phyloP scores from a whole-genome alignment of 2,329 filamentous ascomycete genomes.

The Cladosporium sp. region DNA sequence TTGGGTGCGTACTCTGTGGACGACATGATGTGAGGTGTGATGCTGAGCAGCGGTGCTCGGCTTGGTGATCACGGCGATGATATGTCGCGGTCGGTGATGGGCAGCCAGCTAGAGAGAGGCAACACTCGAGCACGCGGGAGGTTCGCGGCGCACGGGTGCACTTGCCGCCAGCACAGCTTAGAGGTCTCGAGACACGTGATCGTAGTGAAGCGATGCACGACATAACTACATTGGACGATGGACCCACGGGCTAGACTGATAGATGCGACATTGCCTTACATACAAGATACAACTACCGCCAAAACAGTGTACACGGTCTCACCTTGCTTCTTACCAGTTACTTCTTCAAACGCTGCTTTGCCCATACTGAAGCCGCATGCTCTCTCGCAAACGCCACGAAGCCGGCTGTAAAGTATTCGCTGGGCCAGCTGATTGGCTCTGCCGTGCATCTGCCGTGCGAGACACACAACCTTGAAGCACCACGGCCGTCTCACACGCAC shows the following conservation, averaged over 20 bases:
- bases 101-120: slow-evolving; percentile 5
- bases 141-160: slow-evolving; percentile 1
- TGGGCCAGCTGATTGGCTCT: slow-evolving; percentile 7
- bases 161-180: neutral
- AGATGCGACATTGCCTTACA: neutral
- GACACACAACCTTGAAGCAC: slow-evolving; percentile 1
- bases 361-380: neutral
- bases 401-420: neutral
- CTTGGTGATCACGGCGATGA: neutral
- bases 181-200: slow-evolving; percentile 5
- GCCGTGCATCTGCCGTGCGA: slow-evolving; percentile 1
- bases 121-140: slow-evolving; percentile 5
- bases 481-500: neutral
- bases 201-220: neutral
- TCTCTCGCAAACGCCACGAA: neutral
- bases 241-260: neutral
- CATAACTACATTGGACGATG: neutral
- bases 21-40: slow-evolving; percentile 4
- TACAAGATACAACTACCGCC: neutral
- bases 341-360: neutral
- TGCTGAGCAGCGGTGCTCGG: slow-evolving; percentile 7
- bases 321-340: neutral
- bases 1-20: slow-evolving; percentile 57
- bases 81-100: neutral
- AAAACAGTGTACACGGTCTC: neutral